phyloP scores from a whole-genome alignment of 192 early-diverging fungal genomes.

The Mortierella alpina region DNA sequence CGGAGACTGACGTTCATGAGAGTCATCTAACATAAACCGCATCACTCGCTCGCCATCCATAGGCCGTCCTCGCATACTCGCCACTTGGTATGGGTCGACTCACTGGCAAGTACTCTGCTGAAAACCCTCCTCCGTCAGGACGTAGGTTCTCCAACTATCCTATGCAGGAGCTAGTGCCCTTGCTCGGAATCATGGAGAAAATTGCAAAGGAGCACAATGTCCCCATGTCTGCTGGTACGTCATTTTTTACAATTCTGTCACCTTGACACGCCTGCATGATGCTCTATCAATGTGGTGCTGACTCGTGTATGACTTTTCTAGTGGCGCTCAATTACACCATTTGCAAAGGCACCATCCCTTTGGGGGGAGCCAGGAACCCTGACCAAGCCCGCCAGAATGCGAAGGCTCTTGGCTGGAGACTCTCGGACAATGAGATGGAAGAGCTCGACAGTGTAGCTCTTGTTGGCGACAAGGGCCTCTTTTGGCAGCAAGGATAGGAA shows the following conservation, averaged over 20 bases:
- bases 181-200: constrained; percentile 33
- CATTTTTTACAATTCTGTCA: background rate
- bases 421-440: constrained; percentile 55
- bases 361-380: constrained; percentile 58
- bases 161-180: constrained; percentile 33
- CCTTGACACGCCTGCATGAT: background rate
- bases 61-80: constrained; percentile 75
- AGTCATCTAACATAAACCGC: too few relatives aligned
- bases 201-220: constrained; percentile 40
- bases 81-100: constrained; percentile 80
- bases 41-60: too few relatives aligned
- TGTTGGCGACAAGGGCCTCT: constrained; percentile 31
- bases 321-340: constrained; percentile 64
- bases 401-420: constrained; percentile 54
- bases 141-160: constrained; percentile 44
- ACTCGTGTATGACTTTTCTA: background rate
- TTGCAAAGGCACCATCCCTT: constrained; percentile 59
- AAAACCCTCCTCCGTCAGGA: constrained; percentile 42
- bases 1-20: too few relatives aligned
- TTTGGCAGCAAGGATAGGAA: constrained; percentile 66
- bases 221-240: constrained; percentile 47
- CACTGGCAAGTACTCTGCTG: constrained; percentile 64
- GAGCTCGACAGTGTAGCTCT: constrained; percentile 54
- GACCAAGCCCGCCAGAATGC: constrained; percentile 59
- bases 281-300: background rate